Percentiles rank a stretch among this genome's conserved stretches.
Conservation (phyloP, 345 rosid species). For the Zanthoxylum bungeanum region DNA sequence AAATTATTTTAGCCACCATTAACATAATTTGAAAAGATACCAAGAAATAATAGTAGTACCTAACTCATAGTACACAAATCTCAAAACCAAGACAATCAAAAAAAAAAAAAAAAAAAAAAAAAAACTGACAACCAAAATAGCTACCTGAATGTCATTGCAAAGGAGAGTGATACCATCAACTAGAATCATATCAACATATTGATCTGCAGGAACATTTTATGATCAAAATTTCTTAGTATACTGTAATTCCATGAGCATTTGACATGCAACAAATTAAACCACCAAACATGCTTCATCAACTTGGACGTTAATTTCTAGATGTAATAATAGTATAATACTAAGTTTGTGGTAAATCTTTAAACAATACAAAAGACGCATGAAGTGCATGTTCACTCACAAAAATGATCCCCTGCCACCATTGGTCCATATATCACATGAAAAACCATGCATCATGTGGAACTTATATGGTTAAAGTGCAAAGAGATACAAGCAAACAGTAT, state of each 20-base stretch:
- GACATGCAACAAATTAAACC: not conserved
- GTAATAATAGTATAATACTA: too few relatives aligned
- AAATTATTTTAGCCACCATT: not conserved
- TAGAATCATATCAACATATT: constrained; percentile 57
- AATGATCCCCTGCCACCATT: too few relatives aligned
- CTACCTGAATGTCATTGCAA: constrained; percentile 79
- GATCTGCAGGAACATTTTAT: constrained; percentile 44
- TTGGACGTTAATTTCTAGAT: not conserved
- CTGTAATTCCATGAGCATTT: not conserved
- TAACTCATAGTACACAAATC: not conserved
- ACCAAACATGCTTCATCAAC: not conserved
- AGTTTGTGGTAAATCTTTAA: not conserved
- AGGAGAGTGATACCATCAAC: constrained; percentile 73
- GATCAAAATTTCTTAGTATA: constrained; percentile 4
- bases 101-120: constrained; percentile 1
- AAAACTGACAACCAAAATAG: not conserved
- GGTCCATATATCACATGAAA: not conserved
- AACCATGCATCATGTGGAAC: not conserved
- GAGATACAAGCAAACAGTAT: not conserved
- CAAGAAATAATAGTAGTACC: not conserved
- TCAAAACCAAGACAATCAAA: not conserved
- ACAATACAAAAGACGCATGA: not conserved
- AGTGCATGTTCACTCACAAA: not conserved
- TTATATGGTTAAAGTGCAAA: not conserved
- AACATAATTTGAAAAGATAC: not conserved